Evolutionary conservation across 2,329 filamentous ascomycete species (phyloP), one percentile per base, ranked within the genome.

Genomic region (Pseudopithomyces chartarum): DNA sequence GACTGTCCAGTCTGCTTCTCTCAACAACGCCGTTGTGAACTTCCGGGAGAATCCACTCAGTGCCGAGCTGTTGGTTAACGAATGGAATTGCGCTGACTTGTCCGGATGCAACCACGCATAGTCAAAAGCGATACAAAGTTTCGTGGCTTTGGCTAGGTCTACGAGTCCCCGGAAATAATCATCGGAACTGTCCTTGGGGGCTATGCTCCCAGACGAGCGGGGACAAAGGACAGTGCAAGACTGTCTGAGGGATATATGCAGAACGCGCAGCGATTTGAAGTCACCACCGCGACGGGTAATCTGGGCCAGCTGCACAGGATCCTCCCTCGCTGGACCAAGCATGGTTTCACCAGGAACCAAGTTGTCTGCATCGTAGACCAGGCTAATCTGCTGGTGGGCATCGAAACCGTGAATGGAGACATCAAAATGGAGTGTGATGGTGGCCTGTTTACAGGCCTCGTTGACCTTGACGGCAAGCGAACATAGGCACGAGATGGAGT

Each of bases 311-410:
- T 17, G 17, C 6, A 10, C 1, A 8, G 33, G 17, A 13, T 13
- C 4, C 10, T 13, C 13, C 8, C 3, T 29, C 33, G 26, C 50
- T 3, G 26, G 40, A 13, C n/a, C 22, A 15, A 38, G 19, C 5
- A 2, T 22, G 13, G 23, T 45, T 32, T 44, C 23, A 33, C 29
- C 50, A 20, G 50, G 15, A 7, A 44, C 40, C 29, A 38, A 22
- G 15, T 53, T 53, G 29, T 46, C 40, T 2, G 40, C 40, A 23
- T 53, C 42, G 50, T 53, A 46, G 40, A 53, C 22, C 11, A 53
- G 29, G 7, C 15, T 44, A 29, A 53, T 23, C 17, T 13, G 39
- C 32, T 45, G 40, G 1, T 53, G 15, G 8, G 29, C 13, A 8
- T 53, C 50, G 50, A 45, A 38, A 13, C 40, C 50, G 22, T 33